Evolutionary conservation across 345 rosid species (phyloP), one percentile per base, ranked within the genome.

Genomic region (Corchorus capsularis): DNA sequence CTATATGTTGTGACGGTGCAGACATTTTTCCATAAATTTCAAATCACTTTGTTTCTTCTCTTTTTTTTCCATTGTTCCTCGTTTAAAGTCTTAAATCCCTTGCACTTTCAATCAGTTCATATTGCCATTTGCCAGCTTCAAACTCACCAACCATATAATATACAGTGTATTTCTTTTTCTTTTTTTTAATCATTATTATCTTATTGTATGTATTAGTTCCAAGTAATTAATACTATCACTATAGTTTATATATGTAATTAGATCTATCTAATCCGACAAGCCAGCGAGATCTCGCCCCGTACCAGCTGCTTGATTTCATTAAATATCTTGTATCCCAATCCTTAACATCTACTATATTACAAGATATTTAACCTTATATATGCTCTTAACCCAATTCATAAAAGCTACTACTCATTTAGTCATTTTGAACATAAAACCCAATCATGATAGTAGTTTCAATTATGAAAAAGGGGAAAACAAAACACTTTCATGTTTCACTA

Each of bases 111-210:
- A 27, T 60, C 63, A 20, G 6, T 66, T 47, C 19, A 20, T 11
- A 13, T 8, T 56, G 8, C 45, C 7, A 4, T 8, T 9, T 67
- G 71, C 55, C 19, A 67, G 55, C 39, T 67, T 46, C 13, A 14
- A 14, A 12, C 71, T 46, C 55, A 68, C 72, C 72, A 68, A 68
- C 56, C 71, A 20, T 45, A 16, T 37, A 41, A 27, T 27, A 27
- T 27, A 27, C 27, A 27, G 27, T 65, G 11, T 45, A 17, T 41
- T 41, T n/a, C n/a, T n/a, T n/a, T n/a, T n/a, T n/a, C n/a, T n/a
- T n/a, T n/a, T n/a, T 0, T 63, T 5, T 45, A 43, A 11, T 19
- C 17, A 66, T 65, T 17, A 66, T 65, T 17, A 19, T 45, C 27
- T 27, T 27, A 27, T 27, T 27, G 27, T 27, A 27, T 27, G 0